Evolutionary conservation across 768 basidiomycete genomes (phyloP), one percentile per base, ranked within the genome.

Genomic region (Mycena metata): DNA sequence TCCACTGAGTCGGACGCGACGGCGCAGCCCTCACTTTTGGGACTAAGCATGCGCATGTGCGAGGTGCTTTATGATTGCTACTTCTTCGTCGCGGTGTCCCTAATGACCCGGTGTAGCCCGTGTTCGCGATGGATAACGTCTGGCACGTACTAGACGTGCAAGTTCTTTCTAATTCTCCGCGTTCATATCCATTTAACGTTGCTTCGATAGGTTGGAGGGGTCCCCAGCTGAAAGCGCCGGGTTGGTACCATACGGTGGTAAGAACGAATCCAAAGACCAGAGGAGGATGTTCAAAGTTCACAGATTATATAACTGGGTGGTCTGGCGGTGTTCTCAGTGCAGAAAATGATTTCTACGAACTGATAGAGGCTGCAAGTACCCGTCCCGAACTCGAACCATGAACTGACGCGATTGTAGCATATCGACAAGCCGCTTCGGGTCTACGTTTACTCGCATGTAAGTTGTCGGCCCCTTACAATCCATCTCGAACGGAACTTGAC

Each of bases 91-190:
- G 15, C 19, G 12, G 35, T 24, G 13, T 21, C 15, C 17, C 39
- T 71, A 4, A 71, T 45, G 15, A 21, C 36, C 17, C 13, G 3
- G 19, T 57, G 24, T 36, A 72, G 76, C 96, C 97, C 5, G 91
- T 94, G 73, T 85, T 88, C 57, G 93, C 97, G 17, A 83, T 94
- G 21, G 96, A 98, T 75, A 95, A 93, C 70, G 96, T 99, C 7
- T 99, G 98, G 96, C 98, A 99, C 79, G 96, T 99, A 45, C 84
- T 99, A 51, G 98, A 99, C 76, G 96, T 99, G 16, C 41, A 58
- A 66, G 69, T 67, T 49, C 23, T 24, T 5, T 56, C 6, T 24
- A 16, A 3, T 49, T 50, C 17, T 5, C n/a, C 24, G 11, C 5
- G 24, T 36, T 33, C 43, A 3, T 24, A n/a, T 26, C 33, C 41